These are phyloP conservation scores for Ophiorrhiza pumila DNA, from an alignment of 257 asterid species.

Conservation along the genomic window DNA sequence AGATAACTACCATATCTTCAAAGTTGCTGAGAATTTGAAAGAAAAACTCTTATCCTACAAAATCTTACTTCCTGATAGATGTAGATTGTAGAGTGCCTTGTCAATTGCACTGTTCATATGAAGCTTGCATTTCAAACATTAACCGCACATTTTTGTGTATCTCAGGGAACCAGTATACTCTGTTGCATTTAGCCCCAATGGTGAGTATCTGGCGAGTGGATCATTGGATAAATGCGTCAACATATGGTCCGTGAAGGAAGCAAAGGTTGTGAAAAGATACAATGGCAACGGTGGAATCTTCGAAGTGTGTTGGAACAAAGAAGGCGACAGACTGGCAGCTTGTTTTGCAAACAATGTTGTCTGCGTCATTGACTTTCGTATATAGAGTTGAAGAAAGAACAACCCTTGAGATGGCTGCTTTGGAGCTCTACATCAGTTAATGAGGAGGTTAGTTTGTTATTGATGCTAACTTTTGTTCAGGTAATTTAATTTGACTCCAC, in stretches of 20 bases:
- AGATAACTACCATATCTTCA: not conserved
- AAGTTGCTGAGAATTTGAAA: not conserved
- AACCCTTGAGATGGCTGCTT: too few relatives aligned
- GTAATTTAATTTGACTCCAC: not conserved
- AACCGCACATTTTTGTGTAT: not conserved
- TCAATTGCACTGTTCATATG: too few relatives aligned
- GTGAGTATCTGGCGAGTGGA: slow-evolving; percentile 91
- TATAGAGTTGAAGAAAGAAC: slow-evolving; percentile 36
- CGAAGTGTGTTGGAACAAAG: slow-evolving; percentile 98
- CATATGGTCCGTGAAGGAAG: slow-evolving; percentile 96
- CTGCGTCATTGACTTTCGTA: slow-evolving; percentile 81
- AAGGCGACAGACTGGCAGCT: slow-evolving; percentile 88
- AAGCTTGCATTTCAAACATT: too few relatives aligned
- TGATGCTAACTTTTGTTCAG: slow-evolving; percentile 7
- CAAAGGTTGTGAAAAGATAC: slow-evolving; percentile 75
- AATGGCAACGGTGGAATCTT: slow-evolving; percentile 85
- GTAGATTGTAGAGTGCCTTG: not conserved
- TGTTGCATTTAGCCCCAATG: slow-evolving; percentile 90
- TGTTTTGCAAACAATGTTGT: slow-evolving; percentile 90
- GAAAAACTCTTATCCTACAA: not conserved
- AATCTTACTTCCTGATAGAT: not conserved
- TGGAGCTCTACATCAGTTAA: too few relatives aligned
- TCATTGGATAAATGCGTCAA: slow-evolving; percentile 87
- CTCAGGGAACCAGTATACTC: slow-evolving; percentile 92
- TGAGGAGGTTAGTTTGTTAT: not conserved